phyloP scores from a whole-genome alignment of 2,329 filamentous ascomycete genomes.

The Cordyceps pruinosa region DNA sequence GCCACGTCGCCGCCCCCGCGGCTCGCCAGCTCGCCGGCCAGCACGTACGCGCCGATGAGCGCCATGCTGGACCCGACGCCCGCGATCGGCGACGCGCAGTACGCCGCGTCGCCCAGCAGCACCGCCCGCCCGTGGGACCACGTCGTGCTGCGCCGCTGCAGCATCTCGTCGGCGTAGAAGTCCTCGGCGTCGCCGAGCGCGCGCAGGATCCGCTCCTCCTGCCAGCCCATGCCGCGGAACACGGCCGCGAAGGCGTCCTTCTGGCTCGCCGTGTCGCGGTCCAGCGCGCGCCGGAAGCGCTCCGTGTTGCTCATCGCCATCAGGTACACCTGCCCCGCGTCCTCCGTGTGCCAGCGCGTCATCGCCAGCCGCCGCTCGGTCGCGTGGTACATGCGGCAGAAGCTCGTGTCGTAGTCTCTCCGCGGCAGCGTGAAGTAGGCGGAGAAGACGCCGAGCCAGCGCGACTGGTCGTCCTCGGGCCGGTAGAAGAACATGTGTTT shows the following conservation, averaged over 20 bases:
- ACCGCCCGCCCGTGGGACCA: constrained; percentile 7
- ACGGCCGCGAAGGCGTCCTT: constrained; percentile 8
- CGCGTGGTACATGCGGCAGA: constrained; percentile 8
- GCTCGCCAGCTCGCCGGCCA: constrained; percentile 6
- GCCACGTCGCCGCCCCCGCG: neutral
- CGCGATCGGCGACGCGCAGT: constrained; percentile 9
- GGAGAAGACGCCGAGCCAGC: constrained; percentile 8
- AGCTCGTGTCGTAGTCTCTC: constrained; percentile 10
- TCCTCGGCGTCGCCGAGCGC: constrained; percentile 9
- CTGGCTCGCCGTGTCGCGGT: constrained; percentile 2
- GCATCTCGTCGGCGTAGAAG: constrained; percentile 11
- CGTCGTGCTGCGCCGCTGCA: constrained; percentile 1
- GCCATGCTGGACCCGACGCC: constrained; percentile 11
- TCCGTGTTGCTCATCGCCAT: constrained; percentile 11
- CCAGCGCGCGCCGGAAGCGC: constrained; percentile 4
- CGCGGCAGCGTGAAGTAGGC: constrained; percentile 9
- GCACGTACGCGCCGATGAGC: constrained; percentile 10
- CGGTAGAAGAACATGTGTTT: constrained; percentile 11
- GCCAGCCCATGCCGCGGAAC: constrained; percentile 8
- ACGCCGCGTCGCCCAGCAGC: constrained; percentile 9
- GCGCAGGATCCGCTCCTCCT: constrained; percentile 2
- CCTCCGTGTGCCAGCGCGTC: constrained; percentile 4
- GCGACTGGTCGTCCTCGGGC: constrained; percentile 1
- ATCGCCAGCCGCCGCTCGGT: constrained; percentile 9
- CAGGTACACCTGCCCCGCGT: constrained; percentile 2